These are phyloP conservation scores for Cichorium intybus DNA, from an alignment of 140 eudicot species.

Conservation along the genomic window DNA sequence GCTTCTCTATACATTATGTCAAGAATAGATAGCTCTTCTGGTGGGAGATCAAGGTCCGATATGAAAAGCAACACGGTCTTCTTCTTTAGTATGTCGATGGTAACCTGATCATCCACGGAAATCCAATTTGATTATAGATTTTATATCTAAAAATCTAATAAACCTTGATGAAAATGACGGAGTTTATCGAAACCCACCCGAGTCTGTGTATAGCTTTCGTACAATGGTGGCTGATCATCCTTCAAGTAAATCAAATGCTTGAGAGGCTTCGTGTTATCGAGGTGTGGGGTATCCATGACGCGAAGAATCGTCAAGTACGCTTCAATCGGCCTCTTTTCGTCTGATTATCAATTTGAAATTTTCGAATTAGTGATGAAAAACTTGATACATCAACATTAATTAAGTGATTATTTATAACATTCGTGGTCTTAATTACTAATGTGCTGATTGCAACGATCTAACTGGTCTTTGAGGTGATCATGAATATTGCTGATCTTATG, in stretches of 20 bases:
- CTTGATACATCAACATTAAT: neutral
- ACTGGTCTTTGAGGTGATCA: conserved; percentile 54
- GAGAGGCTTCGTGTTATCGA: conserved; percentile 67
- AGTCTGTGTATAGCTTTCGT: conserved; percentile 47
- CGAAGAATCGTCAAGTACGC: conserved; percentile 55
- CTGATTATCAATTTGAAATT: conserved; percentile 30
- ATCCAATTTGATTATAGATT: neutral
- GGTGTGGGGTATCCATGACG: conserved; percentile 59
- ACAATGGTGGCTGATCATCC: conserved; percentile 72
- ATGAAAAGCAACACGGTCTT: conserved; percentile 75
- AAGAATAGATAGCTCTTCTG: conserved; percentile 66
- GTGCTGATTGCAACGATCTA: conserved; percentile 47
- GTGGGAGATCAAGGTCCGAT: conserved; percentile 69
- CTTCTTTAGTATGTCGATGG: conserved; percentile 55
- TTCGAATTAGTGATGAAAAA: neutral
- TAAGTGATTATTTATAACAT: neutral
- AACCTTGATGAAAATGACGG: neutral
- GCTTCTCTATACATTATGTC: conserved; percentile 65
- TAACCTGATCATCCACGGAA: conserved; percentile 42
- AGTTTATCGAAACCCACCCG: conserved; percentile 32
- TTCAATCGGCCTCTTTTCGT: conserved; percentile 62
- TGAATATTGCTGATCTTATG: conserved; percentile 71
- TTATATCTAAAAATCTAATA: neutral
- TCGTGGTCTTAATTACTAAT: conserved; percentile 48
- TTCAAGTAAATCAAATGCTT: conserved; percentile 54